phyloP scores from a whole-genome alignment of 441 rosid genomes.

The Bocquillonia castaneifolia region DNA sequence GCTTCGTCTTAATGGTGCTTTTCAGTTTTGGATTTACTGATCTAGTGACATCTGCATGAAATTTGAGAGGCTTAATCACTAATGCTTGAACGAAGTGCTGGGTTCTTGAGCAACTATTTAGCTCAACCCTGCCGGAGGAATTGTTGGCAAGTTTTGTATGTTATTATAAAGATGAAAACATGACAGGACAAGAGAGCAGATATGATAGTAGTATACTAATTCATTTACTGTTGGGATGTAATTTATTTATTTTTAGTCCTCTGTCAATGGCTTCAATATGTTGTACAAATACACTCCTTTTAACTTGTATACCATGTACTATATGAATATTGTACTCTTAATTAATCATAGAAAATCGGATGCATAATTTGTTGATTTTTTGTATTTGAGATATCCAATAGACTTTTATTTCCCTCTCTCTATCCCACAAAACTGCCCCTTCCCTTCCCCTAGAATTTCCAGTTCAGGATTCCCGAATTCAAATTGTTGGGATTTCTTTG shows the following conservation, averaged over 20 bases:
- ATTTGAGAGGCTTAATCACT: constrained; percentile 5
- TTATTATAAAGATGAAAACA: not conserved
- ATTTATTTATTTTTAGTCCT: constrained; percentile 1
- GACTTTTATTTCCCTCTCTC: too few relatives aligned
- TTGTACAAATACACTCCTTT: constrained; percentile 23
- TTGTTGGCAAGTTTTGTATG: not conserved
- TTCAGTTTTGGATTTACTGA: constrained; percentile 11
- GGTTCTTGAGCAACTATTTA: constrained; percentile 24
- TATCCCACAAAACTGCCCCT: too few relatives aligned
- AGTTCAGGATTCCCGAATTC: not conserved
- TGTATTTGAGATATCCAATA: not conserved
- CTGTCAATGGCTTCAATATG: not conserved
- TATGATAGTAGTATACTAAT: constrained; percentile 14
- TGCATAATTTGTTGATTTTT: constrained; percentile 2
- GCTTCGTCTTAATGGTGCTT: constrained; percentile 2
- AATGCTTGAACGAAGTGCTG: constrained; percentile 17
- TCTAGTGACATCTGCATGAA: not conserved
- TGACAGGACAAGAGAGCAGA: not conserved
- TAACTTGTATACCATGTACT: constrained; percentile 13
- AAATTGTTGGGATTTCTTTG: too few relatives aligned
- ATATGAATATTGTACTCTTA: not conserved
- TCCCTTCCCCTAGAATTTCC: too few relatives aligned
- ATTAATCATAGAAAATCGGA: not conserved
- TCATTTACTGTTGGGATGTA: constrained; percentile 15
- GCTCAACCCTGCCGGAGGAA: constrained; percentile 14